Percentiles rank a stretch among this genome's conserved stretches.
These are phyloP conservation scores for Globisporangium irregulare DNA, from an alignment of 352 stramenopile species.

Conservation along the genomic window DNA sequence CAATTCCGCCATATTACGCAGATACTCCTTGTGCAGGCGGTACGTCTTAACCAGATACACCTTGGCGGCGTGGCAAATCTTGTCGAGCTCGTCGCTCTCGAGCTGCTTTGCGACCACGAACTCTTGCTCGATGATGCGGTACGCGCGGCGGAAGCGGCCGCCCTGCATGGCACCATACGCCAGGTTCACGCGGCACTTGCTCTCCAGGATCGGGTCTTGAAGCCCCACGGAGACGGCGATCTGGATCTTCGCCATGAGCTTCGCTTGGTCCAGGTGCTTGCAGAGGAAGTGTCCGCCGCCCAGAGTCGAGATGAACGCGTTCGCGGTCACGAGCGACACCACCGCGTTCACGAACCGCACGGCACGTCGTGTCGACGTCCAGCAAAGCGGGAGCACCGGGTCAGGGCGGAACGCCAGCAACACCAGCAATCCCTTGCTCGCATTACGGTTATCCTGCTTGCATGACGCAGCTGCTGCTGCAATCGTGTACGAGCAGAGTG, in stretches of 20 bases:
- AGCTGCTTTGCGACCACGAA: constrained; percentile 40
- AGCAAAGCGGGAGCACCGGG: constrained; percentile 50
- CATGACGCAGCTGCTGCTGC: neutral
- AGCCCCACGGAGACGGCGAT: constrained; percentile 75
- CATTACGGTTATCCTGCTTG: neutral
- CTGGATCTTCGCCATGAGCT: constrained; percentile 72
- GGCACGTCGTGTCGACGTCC: constrained; percentile 58
- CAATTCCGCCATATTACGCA: constrained; percentile 25
- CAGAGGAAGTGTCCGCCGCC: constrained; percentile 81
- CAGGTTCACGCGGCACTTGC: constrained; percentile 80
- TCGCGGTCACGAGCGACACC: constrained; percentile 73
- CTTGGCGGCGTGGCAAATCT: constrained; percentile 54
- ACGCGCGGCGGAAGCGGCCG: constrained; percentile 58
- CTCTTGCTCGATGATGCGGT: constrained; percentile 50
- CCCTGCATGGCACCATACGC: constrained; percentile 77
- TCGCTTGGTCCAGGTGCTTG: constrained; percentile 65
- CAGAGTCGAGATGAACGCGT: constrained; percentile 83
- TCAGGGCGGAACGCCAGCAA: constrained; percentile 49
- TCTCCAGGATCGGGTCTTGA: constrained; percentile 70
- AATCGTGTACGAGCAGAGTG: constrained; percentile 19
- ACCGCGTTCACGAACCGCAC: constrained; percentile 67
- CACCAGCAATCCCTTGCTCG: constrained; percentile 16
- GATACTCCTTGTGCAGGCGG: constrained; percentile 51
- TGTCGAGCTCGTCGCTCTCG: constrained; percentile 50
- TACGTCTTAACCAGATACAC: constrained; percentile 74